Percentiles rank a stretch among this genome's conserved stretches.
Evolutionary conservation across 2,329 filamentous ascomycete genomes (phyloP).

Genomic region (Exutisphaerella laricina): DNA sequence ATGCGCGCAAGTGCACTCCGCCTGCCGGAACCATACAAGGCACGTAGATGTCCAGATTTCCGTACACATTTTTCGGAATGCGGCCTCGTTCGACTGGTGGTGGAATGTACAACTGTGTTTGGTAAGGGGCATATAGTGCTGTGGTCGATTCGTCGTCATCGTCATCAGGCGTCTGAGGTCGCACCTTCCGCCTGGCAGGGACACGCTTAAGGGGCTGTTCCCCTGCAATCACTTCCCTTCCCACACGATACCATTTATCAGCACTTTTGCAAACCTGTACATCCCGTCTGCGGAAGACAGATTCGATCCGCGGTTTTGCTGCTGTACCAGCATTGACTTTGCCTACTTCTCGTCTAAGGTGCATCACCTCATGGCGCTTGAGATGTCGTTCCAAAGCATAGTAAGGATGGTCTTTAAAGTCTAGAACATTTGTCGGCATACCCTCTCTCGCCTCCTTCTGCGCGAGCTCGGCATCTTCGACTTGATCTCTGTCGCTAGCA

Average conservation of each 20-base stretch:
- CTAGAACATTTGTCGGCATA: constrained; percentile 42
- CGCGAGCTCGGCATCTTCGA: constrained; percentile 73
- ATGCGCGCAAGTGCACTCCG: constrained; percentile 50
- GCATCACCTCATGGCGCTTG: constrained; percentile 73
- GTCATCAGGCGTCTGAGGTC: constrained; percentile 17
- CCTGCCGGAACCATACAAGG: constrained; percentile 59
- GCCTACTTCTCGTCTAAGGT: constrained; percentile 66
- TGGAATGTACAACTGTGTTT: constrained; percentile 67
- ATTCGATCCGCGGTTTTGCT: constrained; percentile 58
- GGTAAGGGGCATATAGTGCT: constrained; percentile 55
- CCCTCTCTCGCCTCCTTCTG: constrained; percentile 65
- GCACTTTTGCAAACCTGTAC: constrained; percentile 71
- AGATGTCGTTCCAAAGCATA: constrained; percentile 78
- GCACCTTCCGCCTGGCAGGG: constrained; percentile 29
- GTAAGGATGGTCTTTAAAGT: constrained; percentile 39
- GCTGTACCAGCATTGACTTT: constrained; percentile 64
- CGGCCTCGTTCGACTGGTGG: constrained; percentile 68
- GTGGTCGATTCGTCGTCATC: constrained; percentile 42
- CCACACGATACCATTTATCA: constrained; percentile 87
- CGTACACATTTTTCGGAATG: constrained; percentile 59
- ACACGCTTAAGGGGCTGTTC: constrained; percentile 77
- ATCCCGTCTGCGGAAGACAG: constrained; percentile 75
- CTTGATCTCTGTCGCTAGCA: constrained; percentile 63
- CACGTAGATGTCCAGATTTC: constrained; percentile 59
- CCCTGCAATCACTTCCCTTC: constrained; percentile 68